These are phyloP conservation scores for Phytophthora idaei DNA, from an alignment of 352 stramenopile genomes.

Conservation along the genomic window DNA sequence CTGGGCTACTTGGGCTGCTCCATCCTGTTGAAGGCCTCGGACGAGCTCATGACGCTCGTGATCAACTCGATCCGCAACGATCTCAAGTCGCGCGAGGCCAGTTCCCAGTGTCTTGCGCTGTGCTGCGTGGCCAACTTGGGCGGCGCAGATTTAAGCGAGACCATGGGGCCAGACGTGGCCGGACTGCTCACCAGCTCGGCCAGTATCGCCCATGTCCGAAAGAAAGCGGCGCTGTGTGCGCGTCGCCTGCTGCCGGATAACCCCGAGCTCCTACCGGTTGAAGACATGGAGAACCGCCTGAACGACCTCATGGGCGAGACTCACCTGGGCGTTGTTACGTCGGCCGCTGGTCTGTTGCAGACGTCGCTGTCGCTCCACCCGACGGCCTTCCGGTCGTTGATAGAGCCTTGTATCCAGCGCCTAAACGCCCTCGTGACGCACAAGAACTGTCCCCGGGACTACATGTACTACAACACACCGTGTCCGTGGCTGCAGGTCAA, in stretches of 20 bases:
- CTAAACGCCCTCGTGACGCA: conserved; percentile 94
- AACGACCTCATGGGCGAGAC: conserved; percentile 90
- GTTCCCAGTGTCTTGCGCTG: conserved; percentile 94
- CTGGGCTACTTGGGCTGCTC: conserved; percentile 97
- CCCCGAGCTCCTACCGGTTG: conserved; percentile 90
- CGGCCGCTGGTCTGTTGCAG: conserved; percentile 90
- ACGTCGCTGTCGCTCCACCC: conserved; percentile 91
- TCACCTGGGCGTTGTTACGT: conserved; percentile 95
- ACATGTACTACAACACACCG: conserved; percentile 98
- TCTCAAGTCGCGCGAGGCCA: conserved; percentile 86
- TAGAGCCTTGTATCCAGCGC: conserved; percentile 93
- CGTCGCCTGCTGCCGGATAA: conserved; percentile 93
- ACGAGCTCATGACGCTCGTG: conserved; percentile 91
- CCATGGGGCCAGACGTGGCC: conserved; percentile 94
- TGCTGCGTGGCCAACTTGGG: conserved; percentile 97
- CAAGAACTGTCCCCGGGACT: conserved; percentile 93
- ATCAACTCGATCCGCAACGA: conserved; percentile 98
- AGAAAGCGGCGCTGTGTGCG: conserved; percentile 97
- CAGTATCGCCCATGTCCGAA: conserved; percentile 94
- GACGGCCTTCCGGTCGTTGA: conserved; percentile 90
- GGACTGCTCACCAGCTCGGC: conserved; percentile 91
- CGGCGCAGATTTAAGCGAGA: conserved; percentile 94
- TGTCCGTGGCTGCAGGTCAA: conserved; percentile 97
- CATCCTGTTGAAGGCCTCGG: conserved; percentile 93
- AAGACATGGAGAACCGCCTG: conserved; percentile 71